A percentile compares a stretch with the other conserved stretches of the same genome.
Conservation (phyloP, 2,329 filamentous ascomycete genomes). For the Calonectria pteridis region DNA sequence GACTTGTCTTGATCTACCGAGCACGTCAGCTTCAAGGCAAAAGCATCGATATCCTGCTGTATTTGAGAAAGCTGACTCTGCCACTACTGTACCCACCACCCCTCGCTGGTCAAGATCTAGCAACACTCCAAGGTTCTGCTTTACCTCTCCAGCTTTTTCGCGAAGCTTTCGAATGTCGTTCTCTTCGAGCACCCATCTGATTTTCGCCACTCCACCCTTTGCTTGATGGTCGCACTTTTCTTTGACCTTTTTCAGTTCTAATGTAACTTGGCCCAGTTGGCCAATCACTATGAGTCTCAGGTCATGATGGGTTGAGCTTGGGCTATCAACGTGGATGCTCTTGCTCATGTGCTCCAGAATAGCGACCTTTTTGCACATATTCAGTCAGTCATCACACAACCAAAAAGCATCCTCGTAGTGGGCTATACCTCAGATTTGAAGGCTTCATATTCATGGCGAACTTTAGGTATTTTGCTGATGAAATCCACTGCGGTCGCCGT, state of each 20-base stretch:
- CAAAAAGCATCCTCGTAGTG: no score
- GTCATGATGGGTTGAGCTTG: background rate
- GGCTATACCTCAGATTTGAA: background rate
- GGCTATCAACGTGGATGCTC: no score
- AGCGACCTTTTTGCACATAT: background rate
- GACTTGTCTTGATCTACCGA: background rate
- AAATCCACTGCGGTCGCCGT: background rate
- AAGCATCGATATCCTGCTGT: background rate
- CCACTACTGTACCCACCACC: background rate
- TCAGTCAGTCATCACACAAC: background rate
- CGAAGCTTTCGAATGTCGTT: background rate
- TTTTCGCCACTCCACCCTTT: background rate
- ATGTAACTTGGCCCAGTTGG: background rate
- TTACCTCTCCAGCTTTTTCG: background rate
- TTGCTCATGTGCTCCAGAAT: background rate
- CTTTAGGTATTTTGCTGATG: background rate
- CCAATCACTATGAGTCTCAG: background rate
- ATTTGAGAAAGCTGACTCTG: background rate
- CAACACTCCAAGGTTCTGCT: background rate
- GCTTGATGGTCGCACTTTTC: background rate
- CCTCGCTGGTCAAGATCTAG: background rate
- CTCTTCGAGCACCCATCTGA: background rate
- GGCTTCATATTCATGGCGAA: background rate
- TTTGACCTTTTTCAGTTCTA: background rate
- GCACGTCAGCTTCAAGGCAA: background rate